phyloP scores from a whole-genome alignment of 345 rosid genomes.

The Pelargonium nanum region DNA sequence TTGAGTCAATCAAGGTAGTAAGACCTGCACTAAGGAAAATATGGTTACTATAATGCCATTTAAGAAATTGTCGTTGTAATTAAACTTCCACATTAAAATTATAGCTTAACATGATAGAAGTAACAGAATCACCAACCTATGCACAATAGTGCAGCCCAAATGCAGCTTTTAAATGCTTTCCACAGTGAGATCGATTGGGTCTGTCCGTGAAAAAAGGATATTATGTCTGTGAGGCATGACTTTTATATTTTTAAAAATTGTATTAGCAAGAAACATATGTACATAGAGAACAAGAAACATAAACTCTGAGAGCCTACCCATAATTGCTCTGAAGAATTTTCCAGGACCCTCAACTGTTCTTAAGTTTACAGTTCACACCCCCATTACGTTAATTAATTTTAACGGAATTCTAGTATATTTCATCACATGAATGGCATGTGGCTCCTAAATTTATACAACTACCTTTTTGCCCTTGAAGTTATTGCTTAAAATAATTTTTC shows the following conservation, averaged over 20 bases:
- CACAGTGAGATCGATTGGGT: constrained; percentile 59
- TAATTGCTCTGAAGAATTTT: too few relatives aligned
- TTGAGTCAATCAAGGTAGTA: constrained; percentile 64
- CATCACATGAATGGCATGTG: too few relatives aligned
- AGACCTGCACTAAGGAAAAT: constrained; percentile 51
- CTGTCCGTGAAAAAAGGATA: constrained; percentile 34
- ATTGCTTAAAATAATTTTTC: too few relatives aligned
- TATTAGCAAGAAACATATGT: background rate
- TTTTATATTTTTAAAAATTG: too few relatives aligned
- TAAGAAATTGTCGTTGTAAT: background rate
- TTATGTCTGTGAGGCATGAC: constrained; percentile 22
- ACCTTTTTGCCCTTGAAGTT: too few relatives aligned
- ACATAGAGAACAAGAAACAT: background rate
- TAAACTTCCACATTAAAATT: background rate
- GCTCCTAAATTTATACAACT: too few relatives aligned
- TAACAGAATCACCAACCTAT: constrained; percentile 38
- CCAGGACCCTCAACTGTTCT: too few relatives aligned
- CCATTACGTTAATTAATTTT: too few relatives aligned
- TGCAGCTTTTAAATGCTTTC: constrained; percentile 55
- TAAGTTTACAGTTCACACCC: too few relatives aligned
- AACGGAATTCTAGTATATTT: too few relatives aligned
- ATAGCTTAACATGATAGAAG: background rate
- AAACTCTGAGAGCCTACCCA: too few relatives aligned
- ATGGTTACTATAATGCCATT: background rate
- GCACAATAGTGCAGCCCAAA: constrained; percentile 40